phyloP scores from a whole-genome alignment of 1,284 basidiomycete species.

The Malassezia sp. region DNA sequence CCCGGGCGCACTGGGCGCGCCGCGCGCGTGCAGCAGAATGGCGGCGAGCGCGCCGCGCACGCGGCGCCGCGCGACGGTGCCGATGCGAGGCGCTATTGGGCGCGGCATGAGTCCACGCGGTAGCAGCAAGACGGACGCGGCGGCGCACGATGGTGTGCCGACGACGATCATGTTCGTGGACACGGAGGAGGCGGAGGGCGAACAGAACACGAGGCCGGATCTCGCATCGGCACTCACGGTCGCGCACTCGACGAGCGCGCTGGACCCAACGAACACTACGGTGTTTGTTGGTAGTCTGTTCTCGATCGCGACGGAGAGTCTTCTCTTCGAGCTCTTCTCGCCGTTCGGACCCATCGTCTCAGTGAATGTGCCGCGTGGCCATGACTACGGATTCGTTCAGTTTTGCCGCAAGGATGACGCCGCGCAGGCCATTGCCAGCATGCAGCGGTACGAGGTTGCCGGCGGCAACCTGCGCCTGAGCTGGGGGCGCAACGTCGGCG shows the following conservation, averaged over 20 bases:
- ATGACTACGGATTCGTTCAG: conserved; percentile 90
- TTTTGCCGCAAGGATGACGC: conserved; percentile 83
- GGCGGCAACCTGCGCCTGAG: conserved; percentile 71
- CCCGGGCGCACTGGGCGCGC: no score
- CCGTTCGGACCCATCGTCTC: conserved; percentile 43
- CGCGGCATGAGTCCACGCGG: no score
- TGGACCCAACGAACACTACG: conserved; percentile 44
- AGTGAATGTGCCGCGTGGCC: conserved; percentile 86
- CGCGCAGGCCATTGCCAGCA: conserved; percentile 79
- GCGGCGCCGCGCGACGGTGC: conserved; percentile 15
- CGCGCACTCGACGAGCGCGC: conserved; percentile 19
- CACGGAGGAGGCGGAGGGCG: conserved; percentile 9
- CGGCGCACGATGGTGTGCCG: conserved; percentile 16
- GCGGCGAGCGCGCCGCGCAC: not conserved
- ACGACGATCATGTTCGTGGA: conserved; percentile 20
- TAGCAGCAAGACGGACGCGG: conserved; percentile 15
- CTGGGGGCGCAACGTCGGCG: conserved; percentile 60
- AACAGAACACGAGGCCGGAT: not conserved
- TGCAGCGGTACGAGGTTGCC: conserved; percentile 88
- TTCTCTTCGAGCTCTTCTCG: conserved; percentile 39
- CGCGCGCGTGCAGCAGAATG: not conserved
- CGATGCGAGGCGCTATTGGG: conserved; percentile 12
- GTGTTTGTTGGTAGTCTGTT: conserved; percentile 44
- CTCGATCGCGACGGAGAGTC: conserved; percentile 39
- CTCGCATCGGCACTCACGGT: conserved; percentile 5